phyloP scores from a whole-genome alignment of 768 basidiomycete species.

The Mrakia blollopis region DNA sequence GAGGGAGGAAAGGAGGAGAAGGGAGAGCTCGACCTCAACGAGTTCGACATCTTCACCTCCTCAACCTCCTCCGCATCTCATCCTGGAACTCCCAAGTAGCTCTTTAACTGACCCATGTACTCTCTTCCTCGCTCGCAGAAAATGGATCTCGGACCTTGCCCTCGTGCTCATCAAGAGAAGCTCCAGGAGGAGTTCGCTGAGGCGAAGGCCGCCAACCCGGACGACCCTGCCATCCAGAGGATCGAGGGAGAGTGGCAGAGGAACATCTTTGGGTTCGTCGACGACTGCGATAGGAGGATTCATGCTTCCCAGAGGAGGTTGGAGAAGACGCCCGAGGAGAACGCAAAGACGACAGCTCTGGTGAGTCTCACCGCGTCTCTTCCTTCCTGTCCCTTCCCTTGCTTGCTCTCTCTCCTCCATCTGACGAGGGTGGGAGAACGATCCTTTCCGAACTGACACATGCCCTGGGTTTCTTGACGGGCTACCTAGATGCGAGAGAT shows the following conservation, averaged over 20 bases:
- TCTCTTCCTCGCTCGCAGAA: slow-evolving; percentile 54
- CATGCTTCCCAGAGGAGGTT: slow-evolving; percentile 85
- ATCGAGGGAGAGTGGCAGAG: slow-evolving; percentile 95
- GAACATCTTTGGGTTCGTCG: slow-evolving; percentile 92
- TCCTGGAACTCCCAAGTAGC: not conserved
- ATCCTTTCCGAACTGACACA: not conserved
- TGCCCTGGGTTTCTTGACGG: not conserved
- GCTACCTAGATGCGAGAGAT: slow-evolving; percentile 92
- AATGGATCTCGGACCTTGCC: slow-evolving; percentile 99
- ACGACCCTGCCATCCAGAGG: slow-evolving; percentile 71
- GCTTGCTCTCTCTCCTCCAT: not conserved
- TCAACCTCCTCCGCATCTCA: not conserved
- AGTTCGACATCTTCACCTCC: slow-evolving; percentile 31
- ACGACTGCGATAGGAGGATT: slow-evolving; percentile 96
- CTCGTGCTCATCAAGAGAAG: slow-evolving; percentile 91
- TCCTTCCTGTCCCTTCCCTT: not conserved
- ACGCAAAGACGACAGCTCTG: slow-evolving; percentile 95
- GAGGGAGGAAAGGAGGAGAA: not conserved
- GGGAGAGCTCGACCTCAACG: slow-evolving; percentile 1
- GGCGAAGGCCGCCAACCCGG: slow-evolving; percentile 51
- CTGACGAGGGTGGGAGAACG: not conserved
- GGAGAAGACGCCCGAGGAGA: slow-evolving; percentile 99
- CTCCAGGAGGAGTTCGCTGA: slow-evolving; percentile 78
- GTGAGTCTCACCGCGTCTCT: slow-evolving; percentile 47
- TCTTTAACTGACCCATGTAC: not conserved